Evolutionary conservation across 1,284 basidiomycete species (phyloP), one percentile per base, ranked within the genome.

Genomic region (Schizopora paradoxa): DNA sequence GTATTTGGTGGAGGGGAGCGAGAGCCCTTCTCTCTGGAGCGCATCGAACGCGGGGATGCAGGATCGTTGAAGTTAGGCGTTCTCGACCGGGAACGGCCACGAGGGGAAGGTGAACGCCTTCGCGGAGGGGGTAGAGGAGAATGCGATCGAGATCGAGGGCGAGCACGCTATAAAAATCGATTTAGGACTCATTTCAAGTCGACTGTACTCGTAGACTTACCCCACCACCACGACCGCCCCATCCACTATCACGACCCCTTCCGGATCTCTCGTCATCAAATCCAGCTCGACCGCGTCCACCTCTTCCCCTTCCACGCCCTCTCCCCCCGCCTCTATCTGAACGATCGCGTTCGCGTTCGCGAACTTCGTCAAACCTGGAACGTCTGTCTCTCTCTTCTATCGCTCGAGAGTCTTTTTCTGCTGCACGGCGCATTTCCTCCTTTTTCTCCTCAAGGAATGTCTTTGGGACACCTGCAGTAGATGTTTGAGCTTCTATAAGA

Each of bases 371-470:
- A 13, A 86, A 62, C 16, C 82, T 71, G 29, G 69, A 66, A 27
- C 86, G 70, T 42, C 86, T 71, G 58, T 86, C 80, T 46, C 81
- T 69, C 61, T 89, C 86, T 41, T 80, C 78, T 36, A 91, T 69
- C 5, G 79, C 77, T 11, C 77, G 72, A 11, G 74, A 72, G 52
- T 88, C 88, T 47, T 77, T 81, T 55, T 85, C 82, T 38, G 79
- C 73, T n/a, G 80, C 78, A 48, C 73, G 73, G 23, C 89, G 75
- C 74, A 98, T 80, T 65, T 99, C 95, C 58, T 82, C 81, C 67
- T 99, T 99, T 69, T 98, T 98, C 61, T 90, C 85, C 58, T 97
- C 92, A 18, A 99, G 84, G 61, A 98, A 93, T 19, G 86, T 85
- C n/a, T 80, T 78, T 2, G 95, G 95, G 0, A 99, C 90, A 51